Conservation (phyloP, 306 rosid species). For the Cyamopsis tetragonoloba region DNA sequence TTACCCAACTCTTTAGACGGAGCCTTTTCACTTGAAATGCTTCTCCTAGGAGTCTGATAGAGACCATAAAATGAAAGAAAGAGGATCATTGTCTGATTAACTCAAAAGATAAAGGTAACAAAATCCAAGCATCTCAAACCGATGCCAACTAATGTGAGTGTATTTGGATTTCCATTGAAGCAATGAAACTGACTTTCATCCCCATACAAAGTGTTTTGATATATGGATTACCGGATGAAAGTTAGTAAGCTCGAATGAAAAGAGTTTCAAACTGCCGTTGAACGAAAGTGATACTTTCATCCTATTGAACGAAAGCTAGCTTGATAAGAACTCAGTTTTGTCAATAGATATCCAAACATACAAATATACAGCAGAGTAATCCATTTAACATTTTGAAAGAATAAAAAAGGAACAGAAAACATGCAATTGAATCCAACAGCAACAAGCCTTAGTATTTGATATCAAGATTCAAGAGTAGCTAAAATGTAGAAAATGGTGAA, state of each 20-base stretch:
- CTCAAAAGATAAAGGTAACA: slow-evolving; percentile 5
- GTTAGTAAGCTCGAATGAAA: too few relatives aligned
- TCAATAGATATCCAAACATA: too few relatives aligned
- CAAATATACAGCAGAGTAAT: slow-evolving; percentile 12
- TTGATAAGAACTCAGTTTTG: too few relatives aligned
- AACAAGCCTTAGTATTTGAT: neutral
- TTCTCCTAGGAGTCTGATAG: slow-evolving; percentile 72
- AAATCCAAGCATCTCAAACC: neutral
- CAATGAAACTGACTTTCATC: too few relatives aligned
- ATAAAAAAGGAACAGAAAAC: neutral
- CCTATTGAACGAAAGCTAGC: too few relatives aligned
- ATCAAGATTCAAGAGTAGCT: neutral
- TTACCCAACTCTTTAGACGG: slow-evolving; percentile 56
- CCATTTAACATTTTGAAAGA: neutral
- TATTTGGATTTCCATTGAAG: too few relatives aligned
- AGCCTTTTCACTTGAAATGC: slow-evolving; percentile 52
- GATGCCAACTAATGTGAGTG: slow-evolving; percentile 14
- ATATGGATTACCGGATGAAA: too few relatives aligned
- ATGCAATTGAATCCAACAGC: neutral
- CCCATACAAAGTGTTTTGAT: too few relatives aligned
- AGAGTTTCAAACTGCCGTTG: too few relatives aligned
- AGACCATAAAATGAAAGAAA: slow-evolving; percentile 19
- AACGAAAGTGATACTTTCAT: too few relatives aligned
- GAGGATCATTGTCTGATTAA: neutral
- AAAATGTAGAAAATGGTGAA: slow-evolving; percentile 13